phyloP scores from a whole-genome alignment of 495 filamentous ascomycete genomes.

The Trichoderma erinaceum region DNA sequence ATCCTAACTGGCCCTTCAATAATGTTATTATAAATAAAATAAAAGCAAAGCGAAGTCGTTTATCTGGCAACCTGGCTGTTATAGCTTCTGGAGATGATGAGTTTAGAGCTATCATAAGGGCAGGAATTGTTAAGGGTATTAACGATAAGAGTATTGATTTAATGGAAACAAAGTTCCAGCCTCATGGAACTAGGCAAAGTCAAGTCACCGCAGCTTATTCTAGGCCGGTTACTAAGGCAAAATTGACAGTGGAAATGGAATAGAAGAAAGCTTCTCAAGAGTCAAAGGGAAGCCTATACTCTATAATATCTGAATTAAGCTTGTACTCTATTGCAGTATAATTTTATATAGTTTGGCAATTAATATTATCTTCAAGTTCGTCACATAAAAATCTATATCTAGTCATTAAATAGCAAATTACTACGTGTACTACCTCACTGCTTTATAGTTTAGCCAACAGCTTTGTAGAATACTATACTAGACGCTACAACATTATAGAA shows the following conservation, averaged over 20 bases:
- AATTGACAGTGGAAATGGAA: too few relatives aligned
- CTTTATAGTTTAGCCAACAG: conserved; percentile 1
- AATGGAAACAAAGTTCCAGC: neutral
- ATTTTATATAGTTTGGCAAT: neutral
- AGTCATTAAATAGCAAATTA: neutral
- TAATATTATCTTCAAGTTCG: neutral
- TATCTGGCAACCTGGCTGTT: neutral
- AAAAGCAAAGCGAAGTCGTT: neutral
- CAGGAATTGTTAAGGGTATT: neutral
- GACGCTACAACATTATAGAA: too few relatives aligned
- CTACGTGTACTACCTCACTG: neutral
- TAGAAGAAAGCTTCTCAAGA: neutral
- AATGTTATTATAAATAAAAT: neutral
- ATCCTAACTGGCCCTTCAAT: neutral
- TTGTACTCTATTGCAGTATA: neutral
- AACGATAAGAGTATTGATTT: neutral
- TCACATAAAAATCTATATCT: too few relatives aligned
- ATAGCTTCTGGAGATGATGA: neutral
- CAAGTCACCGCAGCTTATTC: neutral
- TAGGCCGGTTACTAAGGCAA: too few relatives aligned
- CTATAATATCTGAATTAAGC: neutral
- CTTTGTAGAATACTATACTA: too few relatives aligned
- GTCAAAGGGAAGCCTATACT: neutral
- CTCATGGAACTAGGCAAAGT: neutral
- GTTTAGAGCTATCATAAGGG: neutral